Evolutionary conservation across 257 asterid genomes (phyloP).

Genomic region (Parsonsia alboflavescens): DNA sequence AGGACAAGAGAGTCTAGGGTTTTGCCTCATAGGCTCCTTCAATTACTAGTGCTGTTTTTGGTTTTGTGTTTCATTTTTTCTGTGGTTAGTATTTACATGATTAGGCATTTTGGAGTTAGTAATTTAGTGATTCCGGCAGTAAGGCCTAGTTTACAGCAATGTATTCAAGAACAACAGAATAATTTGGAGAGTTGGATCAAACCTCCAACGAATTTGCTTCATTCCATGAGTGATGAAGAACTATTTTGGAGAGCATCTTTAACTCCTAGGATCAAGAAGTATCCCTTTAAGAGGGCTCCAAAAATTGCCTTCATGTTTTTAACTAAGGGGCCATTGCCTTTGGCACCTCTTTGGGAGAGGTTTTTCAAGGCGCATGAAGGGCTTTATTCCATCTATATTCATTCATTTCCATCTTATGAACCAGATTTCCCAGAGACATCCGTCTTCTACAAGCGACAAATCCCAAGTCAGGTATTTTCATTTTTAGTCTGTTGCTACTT

Average conservation of each 20-base stretch:
- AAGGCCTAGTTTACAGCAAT: conserved; percentile 31
- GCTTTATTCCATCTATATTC: conserved; percentile 36
- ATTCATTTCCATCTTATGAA: conserved; percentile 39
- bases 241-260: conserved; percentile 48
- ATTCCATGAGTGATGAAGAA: conserved; percentile 41
- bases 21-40: conserved; percentile 39
- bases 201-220: conserved; percentile 41
- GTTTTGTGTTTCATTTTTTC: conserved; percentile 36
- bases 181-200: conserved; percentile 36
- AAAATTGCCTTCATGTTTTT: conserved; percentile 53
- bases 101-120: conserved; percentile 30
- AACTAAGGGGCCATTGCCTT: conserved; percentile 53
- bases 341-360: conserved; percentile 50
- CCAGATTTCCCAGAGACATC: conserved; percentile 33
- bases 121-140: conserved; percentile 18
- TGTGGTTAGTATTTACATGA: conserved; percentile 37
- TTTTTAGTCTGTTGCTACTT: background rate
- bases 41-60: conserved; percentile 32
- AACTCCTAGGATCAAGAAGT: conserved; percentile 35
- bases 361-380: conserved; percentile 39
- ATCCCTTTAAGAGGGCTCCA: conserved; percentile 44
- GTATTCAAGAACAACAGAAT: conserved; percentile 23
- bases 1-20: conserved; percentile 35
- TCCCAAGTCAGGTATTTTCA: conserved; percentile 47
- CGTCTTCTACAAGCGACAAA: conserved; percentile 38